Percentiles rank a stretch among this genome's conserved stretches.
Conservation (phyloP, 176 grass and related monocot species). For the Hyparrhenia diplandra region DNA sequence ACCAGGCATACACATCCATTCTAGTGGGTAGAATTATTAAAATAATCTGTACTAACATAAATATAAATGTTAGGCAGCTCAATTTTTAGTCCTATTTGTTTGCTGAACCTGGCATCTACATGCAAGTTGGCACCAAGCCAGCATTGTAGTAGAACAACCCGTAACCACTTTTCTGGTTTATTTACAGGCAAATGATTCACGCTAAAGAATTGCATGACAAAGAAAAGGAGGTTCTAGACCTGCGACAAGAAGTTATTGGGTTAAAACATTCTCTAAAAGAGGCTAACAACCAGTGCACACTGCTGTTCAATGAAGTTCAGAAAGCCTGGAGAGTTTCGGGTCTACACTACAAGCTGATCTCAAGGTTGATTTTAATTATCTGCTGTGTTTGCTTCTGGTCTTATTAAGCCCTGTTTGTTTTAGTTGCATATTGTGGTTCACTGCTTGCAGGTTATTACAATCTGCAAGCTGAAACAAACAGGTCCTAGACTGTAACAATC, state of each 20-base stretch:
- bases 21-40: background rate
- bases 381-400: background rate
- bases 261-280: constrained; percentile 86
- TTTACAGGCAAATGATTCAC: constrained; percentile 93
- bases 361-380: constrained; percentile 52
- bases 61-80: background rate
- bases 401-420: background rate
- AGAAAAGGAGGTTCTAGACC: constrained; percentile 84
- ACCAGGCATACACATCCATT: background rate
- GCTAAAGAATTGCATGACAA: constrained; percentile 89
- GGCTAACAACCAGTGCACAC: constrained; percentile 76
- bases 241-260: constrained; percentile 67
- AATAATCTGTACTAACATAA: background rate
- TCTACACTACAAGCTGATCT: constrained; percentile 86
- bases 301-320: constrained; percentile 89
- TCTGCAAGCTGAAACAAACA: background rate
- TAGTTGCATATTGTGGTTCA: background rate
- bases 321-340: constrained; percentile 92
- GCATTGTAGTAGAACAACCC: background rate
- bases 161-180: constrained; percentile 31
- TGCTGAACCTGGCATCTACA: background rate
- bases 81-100: background rate
- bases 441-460: background rate
- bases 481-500: background rate
- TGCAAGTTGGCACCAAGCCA: background rate